These are phyloP conservation scores for Boletus sp. DNA, from an alignment of 768 basidiomycete genomes.

Conservation along the genomic window DNA sequence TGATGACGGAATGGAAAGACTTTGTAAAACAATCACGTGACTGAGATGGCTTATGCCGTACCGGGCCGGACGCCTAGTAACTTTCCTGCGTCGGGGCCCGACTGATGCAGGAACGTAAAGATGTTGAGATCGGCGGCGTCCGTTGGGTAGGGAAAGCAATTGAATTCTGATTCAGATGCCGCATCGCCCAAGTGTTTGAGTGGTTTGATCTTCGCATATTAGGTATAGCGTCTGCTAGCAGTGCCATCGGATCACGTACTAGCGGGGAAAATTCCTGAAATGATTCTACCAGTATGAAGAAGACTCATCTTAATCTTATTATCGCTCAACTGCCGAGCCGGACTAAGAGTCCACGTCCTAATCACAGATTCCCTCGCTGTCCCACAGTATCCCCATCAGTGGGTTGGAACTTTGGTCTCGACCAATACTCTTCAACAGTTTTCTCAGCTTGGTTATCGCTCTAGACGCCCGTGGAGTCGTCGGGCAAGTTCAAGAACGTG, in stretches of 20 bases:
- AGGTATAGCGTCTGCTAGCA: too few species aligned
- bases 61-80: background rate
- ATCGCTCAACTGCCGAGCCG: background rate
- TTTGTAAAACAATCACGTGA: too few species aligned
- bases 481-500: background rate
- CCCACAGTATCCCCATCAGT: background rate
- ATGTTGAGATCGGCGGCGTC: background rate
- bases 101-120: background rate
- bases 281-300: background rate
- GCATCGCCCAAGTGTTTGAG: background rate
- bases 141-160: background rate
- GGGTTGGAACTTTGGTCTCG: background rate
- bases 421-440: background rate
- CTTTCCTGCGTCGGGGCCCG: background rate
- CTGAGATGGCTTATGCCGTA: too few species aligned
- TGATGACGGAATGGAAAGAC: too few species aligned
- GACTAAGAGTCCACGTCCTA: background rate
- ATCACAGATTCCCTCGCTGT: background rate
- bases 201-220: background rate
- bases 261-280: background rate
- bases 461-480: background rate
- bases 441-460: slow-evolving; percentile 6
- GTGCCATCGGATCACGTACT: slow-evolving; percentile 2
- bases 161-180: background rate
- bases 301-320: background rate